Percentiles rank a stretch among this genome's conserved stretches.
These are phyloP conservation scores for Sporisorium iseilematis-ciliati DNA, from an alignment of 1,284 basidiomycete genomes.

Conservation along the genomic window DNA sequence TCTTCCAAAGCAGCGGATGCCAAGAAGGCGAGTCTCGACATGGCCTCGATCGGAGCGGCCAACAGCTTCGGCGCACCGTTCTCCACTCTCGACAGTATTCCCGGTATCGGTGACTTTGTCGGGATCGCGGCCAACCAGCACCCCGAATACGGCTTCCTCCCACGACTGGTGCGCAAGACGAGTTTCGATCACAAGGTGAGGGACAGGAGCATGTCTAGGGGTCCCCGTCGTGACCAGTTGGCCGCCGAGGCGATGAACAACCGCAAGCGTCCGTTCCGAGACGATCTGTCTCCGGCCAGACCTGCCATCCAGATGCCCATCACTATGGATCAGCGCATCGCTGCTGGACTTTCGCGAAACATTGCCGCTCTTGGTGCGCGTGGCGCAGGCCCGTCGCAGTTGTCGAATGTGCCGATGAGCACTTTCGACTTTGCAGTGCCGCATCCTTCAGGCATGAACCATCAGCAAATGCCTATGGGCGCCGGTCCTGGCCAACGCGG, in stretches of 20 bases:
- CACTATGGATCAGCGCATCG: conserved; percentile 65
- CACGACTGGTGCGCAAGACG: conserved; percentile 67
- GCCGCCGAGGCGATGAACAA: conserved; percentile 49
- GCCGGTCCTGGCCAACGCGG: conserved; percentile 10
- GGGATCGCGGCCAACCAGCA: conserved; percentile 66
- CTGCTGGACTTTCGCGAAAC: conserved; percentile 66
- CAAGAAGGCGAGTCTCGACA: conserved; percentile 55
- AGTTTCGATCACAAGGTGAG: conserved; percentile 69
- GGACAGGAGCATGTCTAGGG: conserved; percentile 63
- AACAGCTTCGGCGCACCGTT: conserved; percentile 56
- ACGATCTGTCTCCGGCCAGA: conserved; percentile 62
- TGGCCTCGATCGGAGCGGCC: conserved; percentile 62
- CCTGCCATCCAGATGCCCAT: conserved; percentile 55
- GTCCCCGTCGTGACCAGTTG: conserved; percentile 48
- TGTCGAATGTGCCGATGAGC: conserved; percentile 53
- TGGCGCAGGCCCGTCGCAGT: conserved; percentile 24
- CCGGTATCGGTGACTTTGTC: conserved; percentile 67
- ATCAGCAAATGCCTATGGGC: conserved; percentile 23
- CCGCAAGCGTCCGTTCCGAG: conserved; percentile 63
- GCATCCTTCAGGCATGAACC: conserved; percentile 19
- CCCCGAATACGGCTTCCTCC: conserved; percentile 68
- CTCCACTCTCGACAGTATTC: conserved; percentile 65
- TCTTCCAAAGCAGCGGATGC: conserved; percentile 19
- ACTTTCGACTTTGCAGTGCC: conserved; percentile 63
- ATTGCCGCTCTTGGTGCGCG: conserved; percentile 55